These are phyloP conservation scores for Diplodia seriata DNA, from an alignment of 2,329 filamentous ascomycete species.

Conservation along the genomic window DNA sequence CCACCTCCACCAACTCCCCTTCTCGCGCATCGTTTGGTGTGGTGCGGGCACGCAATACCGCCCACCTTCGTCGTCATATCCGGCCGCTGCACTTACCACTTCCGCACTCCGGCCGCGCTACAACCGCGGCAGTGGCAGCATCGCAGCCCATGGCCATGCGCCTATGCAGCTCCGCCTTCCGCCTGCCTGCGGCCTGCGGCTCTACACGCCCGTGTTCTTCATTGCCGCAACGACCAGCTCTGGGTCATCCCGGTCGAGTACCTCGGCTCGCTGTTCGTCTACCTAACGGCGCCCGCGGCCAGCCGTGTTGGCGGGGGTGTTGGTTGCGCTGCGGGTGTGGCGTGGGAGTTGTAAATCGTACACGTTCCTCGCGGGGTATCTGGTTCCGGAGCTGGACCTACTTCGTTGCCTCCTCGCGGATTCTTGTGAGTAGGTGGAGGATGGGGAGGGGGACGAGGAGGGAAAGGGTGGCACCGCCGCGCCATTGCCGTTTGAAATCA, in stretches of 20 bases:
- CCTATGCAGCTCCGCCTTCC: slow-evolving; percentile 52
- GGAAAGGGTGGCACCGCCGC: too few species aligned
- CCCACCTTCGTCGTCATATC: slow-evolving; percentile 55
- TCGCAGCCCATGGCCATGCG: slow-evolving; percentile 45
- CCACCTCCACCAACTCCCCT: slow-evolving; percentile 54
- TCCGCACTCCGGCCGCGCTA: slow-evolving; percentile 51
- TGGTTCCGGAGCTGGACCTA: slow-evolving; percentile 14
- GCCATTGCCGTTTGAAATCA: accelerated
- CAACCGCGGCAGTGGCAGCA: slow-evolving; percentile 38
- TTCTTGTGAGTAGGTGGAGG: too few species aligned
- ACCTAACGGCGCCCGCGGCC: slow-evolving; percentile 13
- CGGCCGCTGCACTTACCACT: slow-evolving; percentile 51
- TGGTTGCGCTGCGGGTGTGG: background rate
- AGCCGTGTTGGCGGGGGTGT: background rate
- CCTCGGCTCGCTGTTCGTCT: slow-evolving; percentile 18
- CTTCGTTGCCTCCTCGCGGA: background rate
- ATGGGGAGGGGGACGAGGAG: too few species aligned
- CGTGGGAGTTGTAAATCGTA: slow-evolving; percentile 11
- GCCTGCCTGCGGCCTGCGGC: slow-evolving; percentile 51
- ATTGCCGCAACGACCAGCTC: slow-evolving; percentile 51
- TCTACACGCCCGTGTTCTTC: slow-evolving; percentile 56
- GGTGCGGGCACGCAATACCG: slow-evolving; percentile 64
- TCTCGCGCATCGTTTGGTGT: slow-evolving; percentile 67
- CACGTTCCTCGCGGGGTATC: slow-evolving; percentile 30
- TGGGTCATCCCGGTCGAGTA: slow-evolving; percentile 34